Conservation (phyloP, 768 basidiomycete genomes). For the Trichaptum fuscoviolaceum region DNA sequence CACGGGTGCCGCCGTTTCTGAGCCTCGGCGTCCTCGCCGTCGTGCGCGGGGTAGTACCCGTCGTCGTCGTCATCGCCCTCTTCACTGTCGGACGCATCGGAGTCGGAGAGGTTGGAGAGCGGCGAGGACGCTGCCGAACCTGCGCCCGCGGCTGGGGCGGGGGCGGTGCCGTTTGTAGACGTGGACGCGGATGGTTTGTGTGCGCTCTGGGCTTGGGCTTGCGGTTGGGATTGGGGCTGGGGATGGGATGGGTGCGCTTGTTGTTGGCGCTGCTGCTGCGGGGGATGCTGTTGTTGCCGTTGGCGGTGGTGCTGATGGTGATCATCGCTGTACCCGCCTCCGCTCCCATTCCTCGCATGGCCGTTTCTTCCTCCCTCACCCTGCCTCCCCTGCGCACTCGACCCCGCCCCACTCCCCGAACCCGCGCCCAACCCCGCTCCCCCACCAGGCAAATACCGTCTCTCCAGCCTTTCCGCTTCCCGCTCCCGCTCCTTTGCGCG, state of each 20-base stretch:
- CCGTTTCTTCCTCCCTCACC: background rate
- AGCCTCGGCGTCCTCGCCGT: constrained; percentile 9
- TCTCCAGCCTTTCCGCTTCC: no score
- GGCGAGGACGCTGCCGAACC: no score
- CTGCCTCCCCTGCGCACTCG: background rate
- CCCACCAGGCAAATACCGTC: background rate
- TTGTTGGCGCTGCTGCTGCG: background rate
- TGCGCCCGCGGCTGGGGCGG: no score
- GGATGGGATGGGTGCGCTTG: no score
- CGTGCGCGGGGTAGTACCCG: background rate
- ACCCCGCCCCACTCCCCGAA: no score
- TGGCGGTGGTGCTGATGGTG: no score
- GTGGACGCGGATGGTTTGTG: background rate
- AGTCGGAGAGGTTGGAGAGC: background rate
- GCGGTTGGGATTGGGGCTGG: background rate
- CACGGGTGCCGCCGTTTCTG: constrained; percentile 24
- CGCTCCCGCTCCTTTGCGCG: no score
- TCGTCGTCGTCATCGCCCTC: background rate
- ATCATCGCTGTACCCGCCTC: background rate
- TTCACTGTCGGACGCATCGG: background rate
- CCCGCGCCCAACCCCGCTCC: no score
- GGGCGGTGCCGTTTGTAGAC: no score
- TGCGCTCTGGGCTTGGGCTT: background rate
- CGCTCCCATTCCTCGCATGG: background rate
- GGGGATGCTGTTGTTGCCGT: background rate